Evolutionary conservation across 2,329 filamentous ascomycete species (phyloP).

Genomic region (Paracoccidioides lutzii): DNA sequence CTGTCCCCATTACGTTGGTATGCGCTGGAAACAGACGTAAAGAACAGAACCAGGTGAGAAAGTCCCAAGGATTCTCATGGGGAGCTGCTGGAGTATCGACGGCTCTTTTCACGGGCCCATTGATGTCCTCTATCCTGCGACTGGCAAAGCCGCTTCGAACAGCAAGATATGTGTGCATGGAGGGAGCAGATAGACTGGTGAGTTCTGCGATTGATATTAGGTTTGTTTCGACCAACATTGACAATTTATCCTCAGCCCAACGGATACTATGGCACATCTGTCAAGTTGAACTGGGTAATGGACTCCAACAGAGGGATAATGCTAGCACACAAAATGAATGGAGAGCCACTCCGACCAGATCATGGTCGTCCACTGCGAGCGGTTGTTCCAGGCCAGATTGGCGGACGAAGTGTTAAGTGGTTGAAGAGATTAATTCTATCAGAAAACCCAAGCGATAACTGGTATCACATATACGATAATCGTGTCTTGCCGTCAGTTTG

Average conservation of each 20-base stretch:
- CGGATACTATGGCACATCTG: slow-evolving; percentile 74
- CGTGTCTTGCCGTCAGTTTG: slow-evolving; percentile 56
- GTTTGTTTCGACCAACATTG: slow-evolving; percentile 4
- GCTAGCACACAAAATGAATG: slow-evolving; percentile 85
- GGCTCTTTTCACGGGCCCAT: slow-evolving; percentile 73
- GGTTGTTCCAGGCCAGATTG: slow-evolving; percentile 82
- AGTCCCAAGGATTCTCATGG: slow-evolving; percentile 92
- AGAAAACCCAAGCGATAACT: slow-evolving; percentile 69
- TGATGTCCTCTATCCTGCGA: slow-evolving; percentile 57
- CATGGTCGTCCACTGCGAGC: slow-evolving; percentile 74
- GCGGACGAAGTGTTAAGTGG: slow-evolving; percentile 89
- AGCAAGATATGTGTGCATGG: slow-evolving; percentile 78
- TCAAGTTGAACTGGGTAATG: slow-evolving; percentile 80
- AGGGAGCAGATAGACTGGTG: slow-evolving; percentile 69
- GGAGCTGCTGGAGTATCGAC: slow-evolving; percentile 77
- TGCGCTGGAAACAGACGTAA: slow-evolving; percentile 87
- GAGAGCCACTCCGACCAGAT: slow-evolving; percentile 63
- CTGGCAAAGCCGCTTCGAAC: slow-evolving; percentile 54
- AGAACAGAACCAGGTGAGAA: slow-evolving; percentile 81
- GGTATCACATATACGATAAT: slow-evolving; percentile 94
- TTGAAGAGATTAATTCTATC: slow-evolving; percentile 69
- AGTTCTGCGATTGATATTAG: slow-evolving; percentile 11
- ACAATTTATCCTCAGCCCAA: slow-evolving; percentile 47
- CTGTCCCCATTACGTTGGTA: slow-evolving; percentile 75
- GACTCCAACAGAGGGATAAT: slow-evolving; percentile 73